A percentile compares a stretch with the other conserved stretches of the same genome.
phyloP scores from a whole-genome alignment of 2,329 filamentous ascomycete species.

The Colletotrichum lindemuthianum region DNA sequence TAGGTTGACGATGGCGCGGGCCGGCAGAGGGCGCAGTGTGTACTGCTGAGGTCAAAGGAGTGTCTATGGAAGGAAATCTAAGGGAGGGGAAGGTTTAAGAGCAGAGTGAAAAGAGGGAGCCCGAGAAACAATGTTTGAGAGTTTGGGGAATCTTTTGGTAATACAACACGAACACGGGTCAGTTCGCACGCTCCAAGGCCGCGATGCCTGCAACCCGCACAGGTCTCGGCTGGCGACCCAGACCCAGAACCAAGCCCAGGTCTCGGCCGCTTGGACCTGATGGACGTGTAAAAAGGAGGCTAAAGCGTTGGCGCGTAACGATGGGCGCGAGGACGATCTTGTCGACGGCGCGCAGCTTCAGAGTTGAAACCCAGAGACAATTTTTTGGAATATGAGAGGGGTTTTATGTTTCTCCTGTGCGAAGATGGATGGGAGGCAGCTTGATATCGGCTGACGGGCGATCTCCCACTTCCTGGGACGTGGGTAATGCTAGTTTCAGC shows the following conservation, averaged over 20 bases:
- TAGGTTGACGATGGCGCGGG: background rate
- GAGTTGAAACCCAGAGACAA: background rate
- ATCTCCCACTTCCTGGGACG: conserved; percentile 18
- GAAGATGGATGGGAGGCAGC: conserved; percentile 3
- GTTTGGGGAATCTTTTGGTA: conserved; percentile 23
- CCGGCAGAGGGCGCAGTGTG: background rate
- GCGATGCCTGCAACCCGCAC: conserved; percentile 28
- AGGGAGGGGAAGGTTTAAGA: background rate
- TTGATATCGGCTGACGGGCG: conserved; percentile 32
- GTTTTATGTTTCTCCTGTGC: conserved; percentile 17
- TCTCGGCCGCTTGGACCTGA: conserved; percentile 34
- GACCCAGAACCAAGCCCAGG: conserved; percentile 26
- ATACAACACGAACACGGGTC: conserved; percentile 34
- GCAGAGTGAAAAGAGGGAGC: conserved; percentile 4
- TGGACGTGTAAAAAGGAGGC: conserved; percentile 16
- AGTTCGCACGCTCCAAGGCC: conserved; percentile 30
- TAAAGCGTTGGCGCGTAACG: conserved; percentile 22
- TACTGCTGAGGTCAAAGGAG: background rate
- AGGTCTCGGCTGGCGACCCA: conserved; percentile 29
- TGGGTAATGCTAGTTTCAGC: conserved; percentile 10
- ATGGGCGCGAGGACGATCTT: conserved; percentile 4
- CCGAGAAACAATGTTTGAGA: conserved; percentile 12
- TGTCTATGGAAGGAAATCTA: background rate
- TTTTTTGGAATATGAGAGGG: background rate
- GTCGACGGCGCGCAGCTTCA: conserved; percentile 14